These are phyloP conservation scores for Bruguiera sexangula DNA, from an alignment of 345 rosid species.

Conservation along the genomic window DNA sequence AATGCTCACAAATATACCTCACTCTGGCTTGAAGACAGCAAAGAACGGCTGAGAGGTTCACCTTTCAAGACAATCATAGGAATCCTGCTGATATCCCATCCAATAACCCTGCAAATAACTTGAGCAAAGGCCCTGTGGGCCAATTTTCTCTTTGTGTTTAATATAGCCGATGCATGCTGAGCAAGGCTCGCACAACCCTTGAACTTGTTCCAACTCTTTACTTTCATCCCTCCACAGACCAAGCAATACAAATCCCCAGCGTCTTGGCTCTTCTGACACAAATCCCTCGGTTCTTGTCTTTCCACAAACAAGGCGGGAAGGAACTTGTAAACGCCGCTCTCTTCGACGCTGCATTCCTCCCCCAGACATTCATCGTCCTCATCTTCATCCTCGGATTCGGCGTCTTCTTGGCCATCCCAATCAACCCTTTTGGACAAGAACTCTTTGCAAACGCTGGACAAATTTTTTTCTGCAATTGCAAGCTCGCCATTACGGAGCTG, in stretches of 20 bases:
- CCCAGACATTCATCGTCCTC: slow-evolving; percentile 27
- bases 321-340: slow-evolving; percentile 42
- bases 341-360: slow-evolving; percentile 25
- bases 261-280: slow-evolving; percentile 47
- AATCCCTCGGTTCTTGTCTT: slow-evolving; percentile 49
- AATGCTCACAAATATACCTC: background rate
- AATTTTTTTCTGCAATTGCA: slow-evolving; percentile 23
- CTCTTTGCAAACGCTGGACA: slow-evolving; percentile 5
- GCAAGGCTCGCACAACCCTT: slow-evolving; percentile 57
- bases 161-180: slow-evolving; percentile 51
- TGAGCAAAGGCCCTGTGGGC: slow-evolving; percentile 68
- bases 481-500: slow-evolving; percentile 26
- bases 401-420: slow-evolving; percentile 3
- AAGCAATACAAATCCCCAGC: slow-evolving; percentile 59
- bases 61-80: slow-evolving; percentile 39
- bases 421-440: slow-evolving; percentile 12
- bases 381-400: slow-evolving; percentile 15
- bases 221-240: slow-evolving; percentile 55
- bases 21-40: slow-evolving; percentile 3
- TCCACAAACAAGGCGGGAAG: slow-evolving; percentile 43
- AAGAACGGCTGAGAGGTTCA: slow-evolving; percentile 28
- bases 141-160: slow-evolving; percentile 43
- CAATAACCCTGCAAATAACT: slow-evolving; percentile 71
- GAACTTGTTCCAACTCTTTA: slow-evolving; percentile 41
- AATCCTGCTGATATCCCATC: slow-evolving; percentile 56